Evolutionary conservation across 2,329 filamentous ascomycete genomes (phyloP).

Genomic region (Trichoderma aggressivum): DNA sequence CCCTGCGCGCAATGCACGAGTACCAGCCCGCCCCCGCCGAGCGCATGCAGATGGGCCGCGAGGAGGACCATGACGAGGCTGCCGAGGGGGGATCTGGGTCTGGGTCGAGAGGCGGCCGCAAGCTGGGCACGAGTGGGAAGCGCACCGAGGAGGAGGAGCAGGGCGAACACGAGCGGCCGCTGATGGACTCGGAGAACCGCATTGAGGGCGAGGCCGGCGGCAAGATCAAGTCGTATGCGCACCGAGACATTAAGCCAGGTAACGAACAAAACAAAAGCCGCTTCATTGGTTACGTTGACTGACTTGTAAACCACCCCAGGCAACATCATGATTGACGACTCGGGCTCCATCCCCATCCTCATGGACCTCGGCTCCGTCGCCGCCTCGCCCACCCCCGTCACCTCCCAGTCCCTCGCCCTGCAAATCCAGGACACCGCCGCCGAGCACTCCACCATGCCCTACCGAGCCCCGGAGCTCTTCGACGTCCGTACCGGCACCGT

Average conservation of each 20-base stretch:
- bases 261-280: too few species aligned
- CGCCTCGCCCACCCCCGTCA: constrained; percentile 82
- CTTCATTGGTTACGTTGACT: too few species aligned
- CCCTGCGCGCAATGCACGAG: constrained; percentile 85
- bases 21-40: constrained; percentile 56
- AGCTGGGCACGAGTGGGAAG: constrained; percentile 37
- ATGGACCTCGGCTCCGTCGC: constrained; percentile 96
- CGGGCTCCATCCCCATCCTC: constrained; percentile 81
- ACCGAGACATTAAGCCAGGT: constrained; percentile 97
- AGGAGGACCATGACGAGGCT: constrained; percentile 38
- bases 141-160: constrained; percentile 64
- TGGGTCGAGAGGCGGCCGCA: constrained; percentile 24
- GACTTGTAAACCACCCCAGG: too few species aligned
- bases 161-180: constrained; percentile 71
- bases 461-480: constrained; percentile 95
- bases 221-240: constrained; percentile 76
- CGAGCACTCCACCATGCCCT: constrained; percentile 97
- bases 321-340: constrained; percentile 98
- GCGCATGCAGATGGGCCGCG: constrained; percentile 52
- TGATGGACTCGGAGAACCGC: constrained; percentile 73
- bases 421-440: constrained; percentile 92
- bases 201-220: constrained; percentile 55
- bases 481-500: constrained; percentile 91
- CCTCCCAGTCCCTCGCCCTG: constrained; percentile 83
- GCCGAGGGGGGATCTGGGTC: constrained; percentile 24